phyloP scores from a whole-genome alignment of 2,329 filamentous ascomycete species.

The Xylariaceae sp. region DNA sequence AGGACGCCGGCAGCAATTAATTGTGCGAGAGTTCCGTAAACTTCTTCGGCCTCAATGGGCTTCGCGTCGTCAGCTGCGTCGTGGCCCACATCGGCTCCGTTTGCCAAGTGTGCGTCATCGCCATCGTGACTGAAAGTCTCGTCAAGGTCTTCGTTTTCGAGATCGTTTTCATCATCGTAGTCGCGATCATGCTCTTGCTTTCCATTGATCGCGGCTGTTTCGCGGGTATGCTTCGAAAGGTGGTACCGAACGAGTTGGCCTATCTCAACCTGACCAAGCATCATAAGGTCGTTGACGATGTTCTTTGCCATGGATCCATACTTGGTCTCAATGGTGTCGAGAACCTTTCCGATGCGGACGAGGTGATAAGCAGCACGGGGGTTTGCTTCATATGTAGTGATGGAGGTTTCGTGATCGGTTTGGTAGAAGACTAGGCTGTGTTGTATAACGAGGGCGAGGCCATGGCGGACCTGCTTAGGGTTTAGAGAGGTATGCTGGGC shows the following conservation, averaged over 20 bases:
- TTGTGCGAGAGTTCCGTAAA: constrained; percentile 47
- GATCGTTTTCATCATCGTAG: constrained; percentile 6
- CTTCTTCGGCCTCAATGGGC: constrained; percentile 34
- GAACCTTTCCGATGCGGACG: constrained; percentile 73
- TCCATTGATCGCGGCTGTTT: constrained; percentile 13
- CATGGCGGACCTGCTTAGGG: constrained; percentile 71
- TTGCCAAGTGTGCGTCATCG: constrained; percentile 20
- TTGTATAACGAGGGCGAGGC: constrained; percentile 78
- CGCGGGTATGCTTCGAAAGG: constrained; percentile 33
- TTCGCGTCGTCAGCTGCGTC: constrained; percentile 12
- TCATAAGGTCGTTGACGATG: constrained; percentile 68
- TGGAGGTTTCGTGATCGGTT: constrained; percentile 54
- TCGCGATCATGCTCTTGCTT: constrained; percentile 4
- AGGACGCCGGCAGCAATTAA: constrained; percentile 63
- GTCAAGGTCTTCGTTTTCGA: constrained; percentile 35
- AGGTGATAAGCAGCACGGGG: constrained; percentile 74
- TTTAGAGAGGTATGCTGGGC: constrained; percentile 66
- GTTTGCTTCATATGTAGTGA: constrained; percentile 80
- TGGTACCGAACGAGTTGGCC: constrained; percentile 65
- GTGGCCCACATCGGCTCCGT: constrained; percentile 36
- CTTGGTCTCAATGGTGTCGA: constrained; percentile 66
- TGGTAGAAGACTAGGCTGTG: constrained; percentile 79
- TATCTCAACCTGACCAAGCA: constrained; percentile 71
- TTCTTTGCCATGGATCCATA: constrained; percentile 70
- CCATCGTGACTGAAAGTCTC: constrained; percentile 29